A percentile compares a stretch with the other conserved stretches of the same genome.
These are phyloP conservation scores for Xylaria telfairii DNA, from an alignment of 495 filamentous ascomycete species.

Conservation along the genomic window DNA sequence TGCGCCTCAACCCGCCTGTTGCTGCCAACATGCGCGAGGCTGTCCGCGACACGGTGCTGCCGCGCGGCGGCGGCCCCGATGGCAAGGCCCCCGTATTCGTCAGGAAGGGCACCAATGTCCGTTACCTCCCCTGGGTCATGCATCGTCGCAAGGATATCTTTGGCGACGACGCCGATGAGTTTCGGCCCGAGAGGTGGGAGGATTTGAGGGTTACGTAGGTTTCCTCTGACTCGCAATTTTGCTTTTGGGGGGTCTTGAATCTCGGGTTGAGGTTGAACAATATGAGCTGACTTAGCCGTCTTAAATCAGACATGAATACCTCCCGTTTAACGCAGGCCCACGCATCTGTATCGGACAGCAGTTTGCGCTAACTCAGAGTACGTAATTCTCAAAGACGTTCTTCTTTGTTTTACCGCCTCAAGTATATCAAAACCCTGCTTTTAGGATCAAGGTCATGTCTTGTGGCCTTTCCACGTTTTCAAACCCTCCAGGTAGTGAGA, in stretches of 20 bases:
- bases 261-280: not conserved
- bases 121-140: conserved; percentile 52
- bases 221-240: not conserved
- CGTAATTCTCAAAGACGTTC: not conserved
- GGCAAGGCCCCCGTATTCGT: conserved; percentile 55
- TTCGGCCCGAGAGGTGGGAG: conserved; percentile 58
- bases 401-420: not conserved
- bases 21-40: conserved; percentile 62
- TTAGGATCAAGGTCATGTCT: not conserved
- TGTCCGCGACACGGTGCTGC: conserved; percentile 55
- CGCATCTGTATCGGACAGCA: conserved; percentile 66
- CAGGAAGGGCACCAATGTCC: conserved; percentile 50
- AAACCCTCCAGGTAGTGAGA: not conserved
- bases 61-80: conserved; percentile 45
- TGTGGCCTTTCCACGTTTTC: not conserved
- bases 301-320: conserved; percentile 59
- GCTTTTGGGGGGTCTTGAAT: not conserved
- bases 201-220: conserved; percentile 27
- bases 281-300: not conserved
- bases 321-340: conserved; percentile 70
- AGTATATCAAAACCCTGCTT: not conserved
- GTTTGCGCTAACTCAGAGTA: conserved; percentile 63
- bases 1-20: conserved; percentile 66
- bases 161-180: conserved; percentile 52
- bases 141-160: conserved; percentile 52